Evolutionary conservation across 306 rosid genomes (phyloP).

Genomic region (Gynostemma pentaphyllum): DNA sequence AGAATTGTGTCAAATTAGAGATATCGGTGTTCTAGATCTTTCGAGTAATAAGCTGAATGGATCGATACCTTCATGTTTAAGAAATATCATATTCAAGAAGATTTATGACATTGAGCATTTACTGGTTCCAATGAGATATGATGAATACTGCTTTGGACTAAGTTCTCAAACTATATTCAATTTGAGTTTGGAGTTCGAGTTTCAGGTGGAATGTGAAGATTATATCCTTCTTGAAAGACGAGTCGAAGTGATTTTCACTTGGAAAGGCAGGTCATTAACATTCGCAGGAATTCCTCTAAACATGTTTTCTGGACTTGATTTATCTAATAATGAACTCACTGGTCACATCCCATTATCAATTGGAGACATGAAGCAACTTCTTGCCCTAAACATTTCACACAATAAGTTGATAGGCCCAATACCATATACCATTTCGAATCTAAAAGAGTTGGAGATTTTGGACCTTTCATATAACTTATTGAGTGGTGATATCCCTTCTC

Average conservation of each 20-base stretch:
- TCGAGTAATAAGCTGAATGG: background rate
- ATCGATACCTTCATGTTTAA: background rate
- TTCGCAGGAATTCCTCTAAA: background rate
- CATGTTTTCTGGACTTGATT: background rate
- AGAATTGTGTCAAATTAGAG: background rate
- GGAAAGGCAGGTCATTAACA: background rate
- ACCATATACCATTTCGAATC: background rate
- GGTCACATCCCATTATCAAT: background rate
- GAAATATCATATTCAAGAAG: background rate
- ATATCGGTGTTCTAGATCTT: background rate
- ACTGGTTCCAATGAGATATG: accelerated
- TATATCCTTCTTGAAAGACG: background rate
- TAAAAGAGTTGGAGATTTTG: background rate
- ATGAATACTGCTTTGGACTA: background rate
- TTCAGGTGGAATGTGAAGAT: background rate
- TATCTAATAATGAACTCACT: background rate
- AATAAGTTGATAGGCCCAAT: background rate
- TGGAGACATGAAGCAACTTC: background rate
- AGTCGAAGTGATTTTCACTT: background rate
- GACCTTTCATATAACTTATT: slow-evolving; percentile 9
- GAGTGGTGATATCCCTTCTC: background rate
- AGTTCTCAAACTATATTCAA: background rate
- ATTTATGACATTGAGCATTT: background rate
- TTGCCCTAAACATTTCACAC: slow-evolving; percentile 1
- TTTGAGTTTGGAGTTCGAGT: background rate